These are phyloP conservation scores for Phyllosticta ampelicida DNA, from an alignment of 2,329 filamentous ascomycete genomes.

Conservation along the genomic window DNA sequence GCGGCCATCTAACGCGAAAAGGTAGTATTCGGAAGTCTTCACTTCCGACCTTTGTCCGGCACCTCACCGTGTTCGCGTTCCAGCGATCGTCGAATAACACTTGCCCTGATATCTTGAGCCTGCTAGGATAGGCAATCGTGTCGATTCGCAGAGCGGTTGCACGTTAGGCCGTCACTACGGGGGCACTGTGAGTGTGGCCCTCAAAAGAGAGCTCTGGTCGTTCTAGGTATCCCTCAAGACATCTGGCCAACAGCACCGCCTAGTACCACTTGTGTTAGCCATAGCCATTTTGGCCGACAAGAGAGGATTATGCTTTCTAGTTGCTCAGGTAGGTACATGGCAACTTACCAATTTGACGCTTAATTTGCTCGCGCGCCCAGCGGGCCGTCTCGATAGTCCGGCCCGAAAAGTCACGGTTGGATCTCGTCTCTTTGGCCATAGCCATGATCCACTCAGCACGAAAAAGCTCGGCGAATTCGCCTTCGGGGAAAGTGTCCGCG, in stretches of 20 bases:
- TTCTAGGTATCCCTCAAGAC: slow-evolving; percentile 8
- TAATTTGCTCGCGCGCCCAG: slow-evolving; percentile 96
- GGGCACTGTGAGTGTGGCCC: not conserved
- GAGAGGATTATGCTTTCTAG: not conserved
- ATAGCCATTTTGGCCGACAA: not conserved
- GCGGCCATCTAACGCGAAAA: not conserved
- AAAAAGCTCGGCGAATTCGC: slow-evolving; percentile 75
- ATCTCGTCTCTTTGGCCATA: slow-evolving; percentile 85
- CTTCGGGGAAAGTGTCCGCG: slow-evolving; percentile 84
- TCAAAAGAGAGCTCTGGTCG: not conserved
- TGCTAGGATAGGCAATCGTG: not conserved
- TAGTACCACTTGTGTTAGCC: not conserved
- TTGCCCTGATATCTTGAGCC: not conserved
- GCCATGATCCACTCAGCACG: slow-evolving; percentile 80
- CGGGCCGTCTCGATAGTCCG: slow-evolving; percentile 90
- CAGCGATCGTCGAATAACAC: not conserved
- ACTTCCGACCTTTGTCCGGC: not conserved
- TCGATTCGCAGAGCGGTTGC: not conserved
- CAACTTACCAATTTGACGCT: slow-evolving; percentile 58
- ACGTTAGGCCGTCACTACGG: too few species aligned
- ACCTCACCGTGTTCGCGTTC: not conserved
- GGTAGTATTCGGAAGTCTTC: not conserved
- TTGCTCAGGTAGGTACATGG: not conserved
- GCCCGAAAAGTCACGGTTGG: slow-evolving; percentile 72
- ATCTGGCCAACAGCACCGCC: slow-evolving; percentile 10